Conservation (phyloP, 208 protist species). For the Acanthamoeba triangularis region DNA sequence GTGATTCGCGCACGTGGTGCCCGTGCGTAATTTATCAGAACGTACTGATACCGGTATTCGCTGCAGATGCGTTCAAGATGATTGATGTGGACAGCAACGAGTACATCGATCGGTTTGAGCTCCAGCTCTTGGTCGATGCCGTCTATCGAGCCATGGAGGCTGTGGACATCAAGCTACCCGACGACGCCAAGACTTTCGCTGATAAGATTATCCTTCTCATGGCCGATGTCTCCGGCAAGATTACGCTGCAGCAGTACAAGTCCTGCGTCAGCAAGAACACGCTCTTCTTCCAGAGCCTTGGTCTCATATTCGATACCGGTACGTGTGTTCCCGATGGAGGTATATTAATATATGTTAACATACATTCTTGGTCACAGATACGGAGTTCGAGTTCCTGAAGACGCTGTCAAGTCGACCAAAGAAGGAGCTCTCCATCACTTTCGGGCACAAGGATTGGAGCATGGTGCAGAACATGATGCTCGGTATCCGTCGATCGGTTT, state of each 20-base stretch:
- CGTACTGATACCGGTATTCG: neutral
- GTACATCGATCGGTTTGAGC: slow-evolving; percentile 71
- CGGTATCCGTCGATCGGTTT: slow-evolving; percentile 67
- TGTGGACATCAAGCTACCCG: slow-evolving; percentile 72
- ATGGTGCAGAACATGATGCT: slow-evolving; percentile 77
- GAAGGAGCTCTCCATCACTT: slow-evolving; percentile 71
- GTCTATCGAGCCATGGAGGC: slow-evolving; percentile 40
- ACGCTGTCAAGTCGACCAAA: slow-evolving; percentile 13
- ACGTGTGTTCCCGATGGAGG: neutral
- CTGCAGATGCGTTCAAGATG: slow-evolving; percentile 76
- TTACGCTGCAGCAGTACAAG: slow-evolving; percentile 65
- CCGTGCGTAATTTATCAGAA: neutral
- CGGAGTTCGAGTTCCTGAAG: slow-evolving; percentile 58
- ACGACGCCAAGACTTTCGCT: slow-evolving; percentile 55
- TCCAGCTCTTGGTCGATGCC: slow-evolving; percentile 71
- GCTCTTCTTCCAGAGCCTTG: slow-evolving; percentile 76
- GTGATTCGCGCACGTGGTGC: neutral
- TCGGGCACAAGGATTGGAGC: slow-evolving; percentile 73
- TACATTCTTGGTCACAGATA: neutral
- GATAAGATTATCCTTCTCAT: slow-evolving; percentile 76
- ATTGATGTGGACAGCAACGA: slow-evolving; percentile 71
- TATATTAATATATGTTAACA: no score
- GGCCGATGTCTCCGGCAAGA: slow-evolving; percentile 62
- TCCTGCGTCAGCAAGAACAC: slow-evolving; percentile 48
- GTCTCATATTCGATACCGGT: slow-evolving; percentile 63